Conservation (phyloP, 345 rosid species). For the Populus davidiana region DNA sequence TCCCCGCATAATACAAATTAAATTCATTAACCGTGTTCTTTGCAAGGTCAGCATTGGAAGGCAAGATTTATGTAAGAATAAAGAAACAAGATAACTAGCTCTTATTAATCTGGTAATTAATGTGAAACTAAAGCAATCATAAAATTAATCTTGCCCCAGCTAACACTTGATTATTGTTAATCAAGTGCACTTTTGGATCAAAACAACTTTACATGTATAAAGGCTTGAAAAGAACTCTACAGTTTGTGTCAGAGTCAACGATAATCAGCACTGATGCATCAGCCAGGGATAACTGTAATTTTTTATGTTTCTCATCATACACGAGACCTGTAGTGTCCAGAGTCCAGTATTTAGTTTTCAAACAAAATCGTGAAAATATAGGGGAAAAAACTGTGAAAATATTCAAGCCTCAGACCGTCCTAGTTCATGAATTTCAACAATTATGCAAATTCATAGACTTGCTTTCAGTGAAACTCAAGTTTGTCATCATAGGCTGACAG, state of each 20-base stretch:
- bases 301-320: constrained; percentile 37
- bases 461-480: constrained; percentile 15
- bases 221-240: neutral
- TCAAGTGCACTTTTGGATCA: neutral
- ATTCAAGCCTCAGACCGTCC: constrained; percentile 62
- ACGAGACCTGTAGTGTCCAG: constrained; percentile 9
- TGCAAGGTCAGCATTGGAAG: too few relatives aligned
- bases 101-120: too few relatives aligned
- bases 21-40: too few relatives aligned
- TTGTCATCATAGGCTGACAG: constrained; percentile 29
- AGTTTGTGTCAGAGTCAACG: constrained; percentile 41
- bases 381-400: neutral
- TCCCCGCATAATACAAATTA: too few relatives aligned
- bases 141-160: neutral
- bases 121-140: neutral
- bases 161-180: too few relatives aligned
- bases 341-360: too few relatives aligned
- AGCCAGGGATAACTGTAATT: constrained; percentile 69
- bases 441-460: neutral
- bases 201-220: neutral
- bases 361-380: neutral
- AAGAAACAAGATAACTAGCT: too few relatives aligned
- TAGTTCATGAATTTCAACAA: constrained; percentile 48
- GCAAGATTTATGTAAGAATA: too few relatives aligned
- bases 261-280: constrained; percentile 37